Conservation (phyloP, 1,139 yeast species). For the Lodderomyces parapsilosis region DNA sequence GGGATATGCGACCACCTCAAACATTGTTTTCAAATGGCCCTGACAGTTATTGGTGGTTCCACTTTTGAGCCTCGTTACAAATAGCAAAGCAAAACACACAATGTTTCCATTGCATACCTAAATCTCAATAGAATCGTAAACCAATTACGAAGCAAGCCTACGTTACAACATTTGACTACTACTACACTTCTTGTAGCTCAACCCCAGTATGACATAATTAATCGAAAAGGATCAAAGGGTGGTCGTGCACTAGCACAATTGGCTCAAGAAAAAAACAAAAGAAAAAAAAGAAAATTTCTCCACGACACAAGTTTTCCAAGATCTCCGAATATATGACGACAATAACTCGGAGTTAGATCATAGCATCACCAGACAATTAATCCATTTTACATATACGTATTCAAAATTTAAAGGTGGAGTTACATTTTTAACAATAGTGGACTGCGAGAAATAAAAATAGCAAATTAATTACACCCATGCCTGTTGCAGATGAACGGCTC, state of each 20-base stretch:
- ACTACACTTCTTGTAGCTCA: too few relatives aligned
- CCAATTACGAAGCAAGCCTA: not conserved
- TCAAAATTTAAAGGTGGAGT: too few relatives aligned
- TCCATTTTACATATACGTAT: not conserved
- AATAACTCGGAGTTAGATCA: not conserved
- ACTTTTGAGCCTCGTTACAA: too few relatives aligned
- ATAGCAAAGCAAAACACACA: not conserved
- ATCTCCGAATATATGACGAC: constrained; percentile 1
- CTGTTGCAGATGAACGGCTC: constrained; percentile 5
- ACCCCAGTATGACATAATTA: not conserved
- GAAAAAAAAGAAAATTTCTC: not conserved
- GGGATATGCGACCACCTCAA: too few relatives aligned
- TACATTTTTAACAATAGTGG: not conserved
- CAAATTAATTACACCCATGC: not conserved
- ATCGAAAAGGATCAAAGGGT: not conserved
- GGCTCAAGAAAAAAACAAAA: not conserved
- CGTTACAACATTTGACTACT: too few relatives aligned
- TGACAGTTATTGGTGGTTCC: too few relatives aligned
- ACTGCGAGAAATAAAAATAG: not conserved
- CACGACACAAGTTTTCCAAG: not conserved
- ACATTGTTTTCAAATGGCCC: too few relatives aligned
- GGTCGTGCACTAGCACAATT: not conserved
- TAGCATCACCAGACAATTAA: not conserved
- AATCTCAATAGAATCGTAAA: not conserved
- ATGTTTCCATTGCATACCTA: not conserved